Evolutionary conservation across 352 stramenopile genomes (phyloP), one percentile per base, ranked within the genome.

Genomic region (Paralagenidium karlingii): DNA sequence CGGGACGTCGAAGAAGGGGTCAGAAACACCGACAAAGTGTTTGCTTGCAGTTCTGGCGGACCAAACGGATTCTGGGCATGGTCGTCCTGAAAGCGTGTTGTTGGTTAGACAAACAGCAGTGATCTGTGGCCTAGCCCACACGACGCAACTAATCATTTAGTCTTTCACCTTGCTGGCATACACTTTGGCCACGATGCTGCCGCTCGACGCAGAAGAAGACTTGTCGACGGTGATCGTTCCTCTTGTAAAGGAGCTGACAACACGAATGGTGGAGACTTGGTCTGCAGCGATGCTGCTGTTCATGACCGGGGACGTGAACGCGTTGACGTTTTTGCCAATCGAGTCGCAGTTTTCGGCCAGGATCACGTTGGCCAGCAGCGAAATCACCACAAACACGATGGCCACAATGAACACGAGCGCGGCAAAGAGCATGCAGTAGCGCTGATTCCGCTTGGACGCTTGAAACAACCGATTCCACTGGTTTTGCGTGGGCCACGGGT

Each of bases 261-360:
- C 27, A 15, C 42, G 29, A 26, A 80, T 47, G 1, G 21, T 45
- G 2, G 39, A 40, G 18, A 39, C 26, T 20, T 40, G 37, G 7
- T 25, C 37, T 10, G 32, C 20, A 22, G 55, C 43, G 6, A 30
- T 31, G n/a, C 34, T 43, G 3, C 25, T 44, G 10, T 64, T 51
- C 12, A 79, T 39, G 1, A 86, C 34, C 30, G 64, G 45, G 32
- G 64, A 58, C 30, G 29, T 71, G 21, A 52, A 38, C 0, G 67
- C 56, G n/a, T 58, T 50, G 25, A 77, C 45, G 5, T 59, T 46
- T 44, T 62, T 77, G 39, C 66, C 61, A 20, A 84, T 79, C 16
- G 58, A 73, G 47, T 58, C 67, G 53, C 74, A 83, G 43, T 88
- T 80, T 10, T 66, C 58, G 9, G 68, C 50, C 26, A 88, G 79